Evolutionary conservation across 257 asterid genomes (phyloP).

Genomic region (Solanum corneliomulleri): DNA sequence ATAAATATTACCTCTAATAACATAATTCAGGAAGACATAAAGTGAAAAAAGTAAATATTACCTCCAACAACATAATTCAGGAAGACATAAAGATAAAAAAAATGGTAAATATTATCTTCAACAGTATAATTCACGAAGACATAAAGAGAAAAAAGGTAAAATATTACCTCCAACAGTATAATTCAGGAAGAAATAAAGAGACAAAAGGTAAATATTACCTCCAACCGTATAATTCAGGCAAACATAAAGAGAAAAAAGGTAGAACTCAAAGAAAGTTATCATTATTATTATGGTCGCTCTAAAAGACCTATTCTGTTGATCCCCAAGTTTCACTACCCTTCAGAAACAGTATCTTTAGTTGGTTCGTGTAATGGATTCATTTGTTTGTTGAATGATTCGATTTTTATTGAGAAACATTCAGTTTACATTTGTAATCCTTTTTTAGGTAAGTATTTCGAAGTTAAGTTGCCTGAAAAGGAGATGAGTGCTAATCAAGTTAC

Average conservation of each 20-base stretch:
- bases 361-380: neutral
- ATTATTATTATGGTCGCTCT: neutral
- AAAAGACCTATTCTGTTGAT: neutral
- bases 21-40: no score
- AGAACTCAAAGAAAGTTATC: neutral
- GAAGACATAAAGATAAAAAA: no score
- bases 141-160: no score
- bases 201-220: no score
- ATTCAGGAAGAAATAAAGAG: neutral
- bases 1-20: no score
- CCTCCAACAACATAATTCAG: no score
- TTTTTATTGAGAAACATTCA: neutral
- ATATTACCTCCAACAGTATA: no score
- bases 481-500: neutral
- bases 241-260: no score
- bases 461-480: neutral
- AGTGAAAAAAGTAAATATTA: no score
- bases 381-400: neutral
- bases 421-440: neutral
- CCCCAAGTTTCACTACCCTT: neutral
- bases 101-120: no score
- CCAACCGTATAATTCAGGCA: no score
- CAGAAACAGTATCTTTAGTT: neutral
- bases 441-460: neutral
- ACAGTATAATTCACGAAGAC: no score